phyloP scores from a whole-genome alignment of 1,284 basidiomycete species.

The Trichosporon ovoides region DNA sequence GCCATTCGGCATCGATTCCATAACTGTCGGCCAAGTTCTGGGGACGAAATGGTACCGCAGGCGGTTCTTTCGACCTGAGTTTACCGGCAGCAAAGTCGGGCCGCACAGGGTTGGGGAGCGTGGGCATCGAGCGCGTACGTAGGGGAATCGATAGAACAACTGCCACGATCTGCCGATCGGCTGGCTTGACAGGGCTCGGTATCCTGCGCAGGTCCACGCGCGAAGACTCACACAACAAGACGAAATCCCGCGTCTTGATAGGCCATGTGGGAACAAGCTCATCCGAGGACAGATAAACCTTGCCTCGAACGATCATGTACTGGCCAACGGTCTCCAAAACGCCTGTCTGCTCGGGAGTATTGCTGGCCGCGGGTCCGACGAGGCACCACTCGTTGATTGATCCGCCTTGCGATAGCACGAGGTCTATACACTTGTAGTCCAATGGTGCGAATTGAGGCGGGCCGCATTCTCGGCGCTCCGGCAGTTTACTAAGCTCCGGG shows the following conservation, averaged over 20 bases:
- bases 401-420: not conserved
- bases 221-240: not conserved
- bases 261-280: constrained; percentile 7
- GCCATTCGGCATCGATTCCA: not conserved
- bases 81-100: constrained; percentile 15
- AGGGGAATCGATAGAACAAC: constrained; percentile 24
- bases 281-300: constrained; percentile 7
- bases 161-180: constrained; percentile 12
- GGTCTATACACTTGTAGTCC: not conserved
- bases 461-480: not conserved
- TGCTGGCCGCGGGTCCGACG: not conserved
- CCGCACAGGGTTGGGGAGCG: constrained; percentile 27
- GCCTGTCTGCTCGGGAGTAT: not conserved
- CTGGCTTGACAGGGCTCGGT: not conserved
- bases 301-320: not conserved
- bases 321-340: not conserved
- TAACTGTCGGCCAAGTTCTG: constrained; percentile 6
- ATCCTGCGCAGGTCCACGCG: not conserved
- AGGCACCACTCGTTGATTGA: not conserved
- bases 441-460: not conserved
- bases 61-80: not conserved
- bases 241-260: constrained; percentile 6
- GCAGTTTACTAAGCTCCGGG: not conserved
- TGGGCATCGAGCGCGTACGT: not conserved
- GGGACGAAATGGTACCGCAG: not conserved